A percentile compares a stretch with the other conserved stretches of the same genome.
phyloP scores from a whole-genome alignment of 768 basidiomycete species.

The Phanerochaete sordida region DNA sequence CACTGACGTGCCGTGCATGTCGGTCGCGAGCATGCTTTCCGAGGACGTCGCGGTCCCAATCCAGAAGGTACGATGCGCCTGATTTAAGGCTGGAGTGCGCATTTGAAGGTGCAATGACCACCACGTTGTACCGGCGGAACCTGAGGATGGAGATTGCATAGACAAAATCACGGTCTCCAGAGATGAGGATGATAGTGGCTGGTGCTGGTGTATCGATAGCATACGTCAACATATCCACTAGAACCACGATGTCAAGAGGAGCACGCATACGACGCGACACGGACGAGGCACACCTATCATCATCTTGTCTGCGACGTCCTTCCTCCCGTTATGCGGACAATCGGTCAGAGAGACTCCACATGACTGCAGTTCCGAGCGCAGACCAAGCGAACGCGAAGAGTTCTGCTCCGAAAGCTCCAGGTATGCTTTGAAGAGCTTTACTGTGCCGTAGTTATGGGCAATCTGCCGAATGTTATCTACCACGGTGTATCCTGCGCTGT shows the following conservation, averaged over 20 bases:
- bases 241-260: neutral
- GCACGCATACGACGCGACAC: neutral
- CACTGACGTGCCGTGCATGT: conserved; percentile 4
- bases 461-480: conserved; percentile 39
- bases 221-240: conserved; percentile 64
- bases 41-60: conserved; percentile 37
- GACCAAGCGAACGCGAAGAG: conserved; percentile 28
- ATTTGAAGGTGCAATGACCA: conserved; percentile 11
- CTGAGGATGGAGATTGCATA: conserved; percentile 56
- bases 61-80: conserved; percentile 51
- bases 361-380: conserved; percentile 41
- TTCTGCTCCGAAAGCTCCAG: conserved; percentile 39
- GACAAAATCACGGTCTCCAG: conserved; percentile 64
- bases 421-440: conserved; percentile 51
- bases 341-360: conserved; percentile 45
- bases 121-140: conserved; percentile 13
- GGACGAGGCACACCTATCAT: conserved; percentile 35
- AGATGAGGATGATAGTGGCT: conserved; percentile 55
- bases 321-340: conserved; percentile 24
- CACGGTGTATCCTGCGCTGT: conserved; percentile 36
- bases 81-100: conserved; percentile 45
- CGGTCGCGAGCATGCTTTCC: neutral
- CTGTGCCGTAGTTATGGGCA: conserved; percentile 41
- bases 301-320: conserved; percentile 45
- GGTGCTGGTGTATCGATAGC: conserved; percentile 55